Conservation (phyloP, 306 rosid genomes). For the Lathyrus tuberosus region DNA sequence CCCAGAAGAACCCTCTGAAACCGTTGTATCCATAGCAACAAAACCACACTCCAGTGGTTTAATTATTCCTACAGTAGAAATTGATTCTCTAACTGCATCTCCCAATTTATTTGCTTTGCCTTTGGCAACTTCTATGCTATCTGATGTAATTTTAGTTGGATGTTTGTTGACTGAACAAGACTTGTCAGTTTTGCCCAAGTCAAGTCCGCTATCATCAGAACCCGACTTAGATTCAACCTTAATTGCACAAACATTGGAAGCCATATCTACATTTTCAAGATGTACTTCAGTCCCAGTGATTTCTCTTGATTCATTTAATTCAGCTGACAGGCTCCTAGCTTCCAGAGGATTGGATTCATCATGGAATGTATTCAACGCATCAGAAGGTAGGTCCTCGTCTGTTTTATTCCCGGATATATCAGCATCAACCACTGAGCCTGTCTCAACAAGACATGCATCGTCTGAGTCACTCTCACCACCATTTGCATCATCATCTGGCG, state of each 20-base stretch:
- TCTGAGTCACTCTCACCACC: slow-evolving; percentile 81
- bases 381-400: slow-evolving; percentile 54
- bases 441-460: slow-evolving; percentile 68
- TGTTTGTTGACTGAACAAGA: slow-evolving; percentile 42
- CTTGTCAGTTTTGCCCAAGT: slow-evolving; percentile 39
- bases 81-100: slow-evolving; percentile 37
- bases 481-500: slow-evolving; percentile 59
- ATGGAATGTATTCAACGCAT: slow-evolving; percentile 42
- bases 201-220: slow-evolving; percentile 43
- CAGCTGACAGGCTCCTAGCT: slow-evolving; percentile 47
- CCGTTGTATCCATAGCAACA: slow-evolving; percentile 47
- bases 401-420: slow-evolving; percentile 62
- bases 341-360: slow-evolving; percentile 56
- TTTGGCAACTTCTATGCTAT: slow-evolving; percentile 40
- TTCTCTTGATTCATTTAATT: slow-evolving; percentile 44
- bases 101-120: slow-evolving; percentile 42
- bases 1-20: slow-evolving; percentile 46
- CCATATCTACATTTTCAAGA: slow-evolving; percentile 40
- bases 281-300: slow-evolving; percentile 40
- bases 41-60: slow-evolving; percentile 37
- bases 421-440: slow-evolving; percentile 53
- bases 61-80: slow-evolving; percentile 42
- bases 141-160: slow-evolving; percentile 34
- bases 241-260: slow-evolving; percentile 46
- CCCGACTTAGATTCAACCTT: slow-evolving; percentile 44